Evolutionary conservation across 2,329 filamentous ascomycete genomes (phyloP), one percentile per base, ranked within the genome.

Genomic region (Didymella sp.): DNA sequence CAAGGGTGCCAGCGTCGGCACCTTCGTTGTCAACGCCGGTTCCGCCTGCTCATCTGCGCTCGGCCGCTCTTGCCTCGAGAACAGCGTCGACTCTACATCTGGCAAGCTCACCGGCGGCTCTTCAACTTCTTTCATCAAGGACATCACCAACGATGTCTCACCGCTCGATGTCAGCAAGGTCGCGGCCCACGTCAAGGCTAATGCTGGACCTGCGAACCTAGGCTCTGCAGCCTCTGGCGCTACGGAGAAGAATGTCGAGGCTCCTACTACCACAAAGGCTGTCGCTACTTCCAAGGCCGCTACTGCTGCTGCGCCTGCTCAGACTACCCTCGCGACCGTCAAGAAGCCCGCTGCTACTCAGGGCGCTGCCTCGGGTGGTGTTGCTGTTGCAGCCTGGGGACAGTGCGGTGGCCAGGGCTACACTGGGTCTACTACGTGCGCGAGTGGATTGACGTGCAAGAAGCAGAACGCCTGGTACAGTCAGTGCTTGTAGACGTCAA

Each of bases 341-440:
- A 57, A 62, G 30, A 61, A 63, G 49, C 59, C 66, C 31, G 30
- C 56, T 40, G 50, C 65, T 49, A 67, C 64, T 8, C 22, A 35
- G 21, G 27, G 13, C 4, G 41, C 53, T 41, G 7, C 53, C 1
- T 55, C 52, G 6, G 46, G 52, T 15, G 52, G 46, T 24, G 69
- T 64, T 22, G 60, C 65, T 12, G 64, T 71, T 37, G 55, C 57
- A 5, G 59, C 60, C 13, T 82, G 76, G 60, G 76, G 76, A 7
- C 79, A 81, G 66, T 81, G 80, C 63, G 80, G 80, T 56, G 80
- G 80, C 13, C 63, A 63, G 22, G 73, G 71, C 53, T 79, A 70
- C 59, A 70, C 65, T 3, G 80, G 79, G 19, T 58, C 76, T 1
- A 77, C 71, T 0, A 58, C 66, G 9, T 82, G 79, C 49, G 70